Evolutionary conservation across 179 eudicot species (phyloP).

Genomic region (Amaranthus tricolor): DNA sequence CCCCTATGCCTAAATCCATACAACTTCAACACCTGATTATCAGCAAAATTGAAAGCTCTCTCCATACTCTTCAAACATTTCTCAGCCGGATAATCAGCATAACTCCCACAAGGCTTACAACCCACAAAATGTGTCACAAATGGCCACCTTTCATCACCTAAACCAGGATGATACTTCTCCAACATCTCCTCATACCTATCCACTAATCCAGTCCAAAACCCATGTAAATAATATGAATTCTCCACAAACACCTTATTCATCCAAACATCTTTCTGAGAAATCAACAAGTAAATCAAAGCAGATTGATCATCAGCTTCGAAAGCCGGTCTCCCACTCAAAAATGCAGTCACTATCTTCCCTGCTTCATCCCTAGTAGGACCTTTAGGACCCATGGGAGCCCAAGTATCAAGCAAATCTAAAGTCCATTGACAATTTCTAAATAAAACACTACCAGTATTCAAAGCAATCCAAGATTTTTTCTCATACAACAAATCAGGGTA

Average conservation of each 20-base stretch:
- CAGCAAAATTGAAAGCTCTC: constrained; percentile 56
- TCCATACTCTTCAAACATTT: constrained; percentile 67
- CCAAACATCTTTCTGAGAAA: constrained; percentile 54
- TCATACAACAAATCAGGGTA: constrained; percentile 58
- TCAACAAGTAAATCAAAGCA: constrained; percentile 58
- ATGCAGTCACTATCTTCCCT: constrained; percentile 43
- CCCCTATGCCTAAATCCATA: constrained; percentile 60
- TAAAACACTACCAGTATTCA: constrained; percentile 67
- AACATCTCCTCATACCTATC: constrained; percentile 52
- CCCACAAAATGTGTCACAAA: constrained; percentile 67
- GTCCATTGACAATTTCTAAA: constrained; percentile 64
- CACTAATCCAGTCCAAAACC: constrained; percentile 59
- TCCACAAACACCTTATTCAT: constrained; percentile 59
- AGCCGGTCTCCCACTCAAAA: constrained; percentile 49
- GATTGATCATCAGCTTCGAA: constrained; percentile 77
- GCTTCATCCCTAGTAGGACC: constrained; percentile 57
- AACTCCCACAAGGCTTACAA: constrained; percentile 66
- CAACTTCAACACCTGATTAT: constrained; percentile 57
- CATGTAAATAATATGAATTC: constrained; percentile 54
- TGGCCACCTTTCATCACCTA: constrained; percentile 66
- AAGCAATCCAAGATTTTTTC: constrained; percentile 56
- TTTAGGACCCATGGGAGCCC: constrained; percentile 66
- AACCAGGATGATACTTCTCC: constrained; percentile 52
- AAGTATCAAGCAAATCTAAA: constrained; percentile 53
- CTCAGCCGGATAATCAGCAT: constrained; percentile 58